Base-by-base conservation (phyloP, 352 stramenopile species). In the Globisporangium parvum region DNA sequence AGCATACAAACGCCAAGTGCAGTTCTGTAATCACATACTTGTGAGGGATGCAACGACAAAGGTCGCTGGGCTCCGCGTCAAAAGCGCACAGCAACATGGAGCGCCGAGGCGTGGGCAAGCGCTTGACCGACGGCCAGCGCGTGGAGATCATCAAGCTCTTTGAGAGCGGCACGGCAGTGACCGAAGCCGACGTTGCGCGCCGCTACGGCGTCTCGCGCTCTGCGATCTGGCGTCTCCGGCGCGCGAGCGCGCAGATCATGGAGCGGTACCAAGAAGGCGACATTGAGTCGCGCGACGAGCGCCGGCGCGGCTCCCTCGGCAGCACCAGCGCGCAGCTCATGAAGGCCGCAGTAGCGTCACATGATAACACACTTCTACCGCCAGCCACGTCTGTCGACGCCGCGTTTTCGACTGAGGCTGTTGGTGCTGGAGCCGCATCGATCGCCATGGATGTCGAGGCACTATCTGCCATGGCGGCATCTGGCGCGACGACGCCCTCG, bases 91-190 rank as follows among this genome's bases (percentile, higher is more conserved):
- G 21, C 24, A 40, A 5, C 15, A 73, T 73, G 65, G 69, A 72
- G 35, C 69, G 69, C 17, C 66, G 69, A 28, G 69, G 69, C 14
- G 67, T 72, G 52, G 69, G 71, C 47, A 77, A 77, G 60, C 71
- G 71, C 20, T 56, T 80, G 42, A 80, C 69, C 23, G 69, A 80
- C 48, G 67, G 67, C 14, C 71, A 80, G 60, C 71, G 69, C 53
- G 64, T 80, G 57, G 71, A 80, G 66, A 80, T 77, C 66, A 69
- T 80, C 61, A 72, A 80, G 60, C 52, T 77, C 28, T 71, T 75
- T 49, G 62, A 77, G 35, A 75, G 67, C 47, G 69, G 69, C 31
- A 62, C 66, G 49, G 55, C 47, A 33, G 57, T 80, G 41, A 73
- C 63, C 4, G 67, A 77, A 59, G 66, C 66, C 8, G 66, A 80